Conservation (phyloP, 2,329 filamentous ascomycete species). For the Epichloe amarillans region DNA sequence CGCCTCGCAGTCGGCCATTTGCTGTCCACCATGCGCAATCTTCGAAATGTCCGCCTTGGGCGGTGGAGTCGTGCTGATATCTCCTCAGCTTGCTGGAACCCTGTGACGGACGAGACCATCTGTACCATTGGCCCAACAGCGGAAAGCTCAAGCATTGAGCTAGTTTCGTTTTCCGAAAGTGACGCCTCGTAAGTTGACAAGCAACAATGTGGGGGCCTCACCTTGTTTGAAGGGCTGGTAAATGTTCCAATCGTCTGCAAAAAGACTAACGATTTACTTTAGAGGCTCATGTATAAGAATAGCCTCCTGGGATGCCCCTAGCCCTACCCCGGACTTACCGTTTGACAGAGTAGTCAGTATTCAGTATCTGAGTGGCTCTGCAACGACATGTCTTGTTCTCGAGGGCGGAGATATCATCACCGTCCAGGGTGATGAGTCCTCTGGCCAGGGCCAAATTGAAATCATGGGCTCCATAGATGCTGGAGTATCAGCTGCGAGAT, state of each 20-base stretch:
- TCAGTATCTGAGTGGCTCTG: slow-evolving; percentile 73
- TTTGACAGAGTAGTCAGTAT: slow-evolving; percentile 66
- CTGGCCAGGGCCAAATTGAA: slow-evolving; percentile 60
- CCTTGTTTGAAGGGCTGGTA: neutral
- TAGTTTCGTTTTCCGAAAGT: slow-evolving; percentile 41
- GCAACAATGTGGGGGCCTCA: neutral
- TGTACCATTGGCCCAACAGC: slow-evolving; percentile 73
- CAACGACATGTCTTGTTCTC: slow-evolving; percentile 68
- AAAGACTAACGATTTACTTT: neutral
- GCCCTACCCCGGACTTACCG: slow-evolving; percentile 59
- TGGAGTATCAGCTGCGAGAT: slow-evolving; percentile 76
- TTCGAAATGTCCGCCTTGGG: slow-evolving; percentile 63
- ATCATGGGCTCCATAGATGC: slow-evolving; percentile 91
- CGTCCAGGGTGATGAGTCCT: slow-evolving; percentile 49
- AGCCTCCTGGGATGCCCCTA: slow-evolving; percentile 80
- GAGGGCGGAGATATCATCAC: slow-evolving; percentile 84
- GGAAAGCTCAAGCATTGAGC: slow-evolving; percentile 57
- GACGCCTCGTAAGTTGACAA: slow-evolving; percentile 13
- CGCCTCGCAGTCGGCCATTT: neutral
- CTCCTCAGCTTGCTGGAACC: slow-evolving; percentile 77
- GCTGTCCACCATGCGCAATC: slow-evolving; percentile 59
- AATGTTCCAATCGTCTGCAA: neutral
- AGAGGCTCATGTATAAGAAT: slow-evolving; percentile 29
- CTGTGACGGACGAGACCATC: slow-evolving; percentile 61
- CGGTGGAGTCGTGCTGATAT: slow-evolving; percentile 50